A percentile compares a stretch with the other conserved stretches of the same genome.
Evolutionary conservation across 768 basidiomycete species (phyloP).

Genomic region (Hericium alpestre): DNA sequence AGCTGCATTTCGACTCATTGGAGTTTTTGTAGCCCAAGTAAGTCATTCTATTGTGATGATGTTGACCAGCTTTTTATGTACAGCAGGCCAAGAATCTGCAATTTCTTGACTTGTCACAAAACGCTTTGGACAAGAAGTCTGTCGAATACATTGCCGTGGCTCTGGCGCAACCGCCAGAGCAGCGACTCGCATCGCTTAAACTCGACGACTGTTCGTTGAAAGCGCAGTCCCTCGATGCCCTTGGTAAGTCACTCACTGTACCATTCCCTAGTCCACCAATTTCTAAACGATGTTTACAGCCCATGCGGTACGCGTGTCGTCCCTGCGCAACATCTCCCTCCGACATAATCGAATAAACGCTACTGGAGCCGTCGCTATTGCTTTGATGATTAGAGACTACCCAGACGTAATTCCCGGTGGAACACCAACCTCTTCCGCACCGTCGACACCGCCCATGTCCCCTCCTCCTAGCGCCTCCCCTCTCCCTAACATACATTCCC

Average conservation of each 20-base stretch:
- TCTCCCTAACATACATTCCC: slow-evolving; percentile 19
- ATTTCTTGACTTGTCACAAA: slow-evolving; percentile 88
- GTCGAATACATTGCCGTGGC: slow-evolving; percentile 74
- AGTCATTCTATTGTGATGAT: not conserved
- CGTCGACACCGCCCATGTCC: slow-evolving; percentile 16
- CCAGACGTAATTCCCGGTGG: slow-evolving; percentile 54
- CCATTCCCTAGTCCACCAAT: not conserved
- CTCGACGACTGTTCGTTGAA: slow-evolving; percentile 80
- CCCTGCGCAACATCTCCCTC: slow-evolving; percentile 80
- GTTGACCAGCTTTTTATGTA: not conserved
- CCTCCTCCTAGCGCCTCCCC: slow-evolving; percentile 25
- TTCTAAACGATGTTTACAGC: slow-evolving; percentile 30
- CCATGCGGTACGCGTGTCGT: slow-evolving; percentile 73
- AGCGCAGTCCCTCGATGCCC: slow-evolving; percentile 61
- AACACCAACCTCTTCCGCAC: slow-evolving; percentile 16
- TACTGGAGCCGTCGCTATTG: slow-evolving; percentile 82
- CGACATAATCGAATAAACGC: slow-evolving; percentile 80
- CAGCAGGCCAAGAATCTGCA: slow-evolving; percentile 61
- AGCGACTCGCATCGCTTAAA: slow-evolving; percentile 65
- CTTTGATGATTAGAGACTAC: slow-evolving; percentile 95
- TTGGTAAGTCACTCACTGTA: slow-evolving; percentile 44
- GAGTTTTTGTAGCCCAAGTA: slow-evolving; percentile 72
- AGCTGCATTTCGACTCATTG: slow-evolving; percentile 67
- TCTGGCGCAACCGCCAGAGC: slow-evolving; percentile 40
- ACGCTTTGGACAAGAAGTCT: slow-evolving; percentile 70